phyloP scores from a whole-genome alignment of 192 early-diverging fungal genomes.

The Ramicandelaber brevisporus region DNA sequence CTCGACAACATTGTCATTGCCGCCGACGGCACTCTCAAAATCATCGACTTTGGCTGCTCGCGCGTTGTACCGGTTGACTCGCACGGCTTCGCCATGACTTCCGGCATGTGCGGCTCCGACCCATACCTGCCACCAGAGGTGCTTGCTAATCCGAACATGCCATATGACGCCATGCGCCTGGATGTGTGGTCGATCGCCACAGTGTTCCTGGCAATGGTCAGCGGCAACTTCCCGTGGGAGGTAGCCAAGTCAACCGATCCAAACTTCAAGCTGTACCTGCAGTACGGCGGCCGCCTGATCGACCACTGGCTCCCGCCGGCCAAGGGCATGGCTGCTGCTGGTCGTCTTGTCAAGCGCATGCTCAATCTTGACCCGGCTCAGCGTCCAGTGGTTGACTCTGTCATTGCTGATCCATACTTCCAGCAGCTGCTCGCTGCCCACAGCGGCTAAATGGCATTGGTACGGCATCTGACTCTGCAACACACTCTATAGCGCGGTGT shows the following conservation, averaged over 20 bases:
- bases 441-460: too few species aligned
- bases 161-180: slow-evolving; percentile 61
- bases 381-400: slow-evolving; percentile 6
- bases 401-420: slow-evolving; percentile 8
- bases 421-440: too few species aligned
- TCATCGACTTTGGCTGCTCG: slow-evolving; percentile 77
- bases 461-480: too few species aligned
- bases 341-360: slow-evolving; percentile 21
- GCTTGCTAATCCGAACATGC: slow-evolving; percentile 17
- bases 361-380: slow-evolving; percentile 6
- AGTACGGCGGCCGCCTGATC: slow-evolving; percentile 16
- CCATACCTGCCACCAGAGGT: slow-evolving; percentile 91
- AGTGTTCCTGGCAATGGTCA: slow-evolving; percentile 50
- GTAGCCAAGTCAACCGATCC: slow-evolving; percentile 24
- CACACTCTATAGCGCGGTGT: too few species aligned
- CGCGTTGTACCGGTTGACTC: slow-evolving; percentile 53
- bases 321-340: slow-evolving; percentile 2
- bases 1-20: slow-evolving; percentile 64
- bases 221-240: slow-evolving; percentile 45
- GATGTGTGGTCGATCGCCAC: slow-evolving; percentile 80
- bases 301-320: slow-evolving; percentile 20
- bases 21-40: slow-evolving; percentile 42
- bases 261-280: slow-evolving; percentile 31
- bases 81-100: slow-evolving; percentile 29
- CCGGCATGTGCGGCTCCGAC: slow-evolving; percentile 70